These are phyloP conservation scores for Larix kaempferi DNA, from an alignment of 75 land plant genomes.

Conservation along the genomic window DNA sequence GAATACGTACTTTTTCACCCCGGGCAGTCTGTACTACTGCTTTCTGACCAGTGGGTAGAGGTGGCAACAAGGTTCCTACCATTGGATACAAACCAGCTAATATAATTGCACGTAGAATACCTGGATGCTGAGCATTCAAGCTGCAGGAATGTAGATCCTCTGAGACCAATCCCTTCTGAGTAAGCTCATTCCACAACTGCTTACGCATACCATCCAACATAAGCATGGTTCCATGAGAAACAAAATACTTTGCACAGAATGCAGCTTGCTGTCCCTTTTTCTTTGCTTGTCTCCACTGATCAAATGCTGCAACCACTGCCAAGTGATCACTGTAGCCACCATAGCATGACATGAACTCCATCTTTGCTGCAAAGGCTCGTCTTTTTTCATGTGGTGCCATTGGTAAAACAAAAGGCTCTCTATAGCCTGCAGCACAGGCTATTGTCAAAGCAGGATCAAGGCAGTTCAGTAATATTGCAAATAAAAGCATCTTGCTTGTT, in stretches of 20 bases:
- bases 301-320: constrained; percentile 84
- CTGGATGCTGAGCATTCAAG: constrained; percentile 78
- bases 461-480: constrained; percentile 84
- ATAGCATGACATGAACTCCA: constrained; percentile 58
- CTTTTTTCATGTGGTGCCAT: constrained; percentile 66
- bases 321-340: constrained; percentile 87
- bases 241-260: constrained; percentile 72
- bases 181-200: constrained; percentile 74
- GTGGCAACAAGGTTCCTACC: constrained; percentile 80
- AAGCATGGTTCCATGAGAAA: constrained; percentile 70
- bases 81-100: constrained; percentile 87
- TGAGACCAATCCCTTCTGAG: constrained; percentile 66
- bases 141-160: constrained; percentile 60
- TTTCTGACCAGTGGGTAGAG: constrained; percentile 29
- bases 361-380: constrained; percentile 57
- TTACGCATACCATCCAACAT: constrained; percentile 83
- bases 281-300: constrained; percentile 74
- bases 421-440: constrained; percentile 82
- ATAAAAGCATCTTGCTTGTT: constrained; percentile 86
- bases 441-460: constrained; percentile 88
- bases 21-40: constrained; percentile 64
- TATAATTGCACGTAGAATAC: constrained; percentile 85
- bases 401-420: constrained; percentile 81
- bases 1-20: constrained; percentile 81
- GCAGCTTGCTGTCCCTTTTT: constrained; percentile 40